Base-by-base conservation (phyloP, 305 asterid species). In the Lippia alba region DNA sequence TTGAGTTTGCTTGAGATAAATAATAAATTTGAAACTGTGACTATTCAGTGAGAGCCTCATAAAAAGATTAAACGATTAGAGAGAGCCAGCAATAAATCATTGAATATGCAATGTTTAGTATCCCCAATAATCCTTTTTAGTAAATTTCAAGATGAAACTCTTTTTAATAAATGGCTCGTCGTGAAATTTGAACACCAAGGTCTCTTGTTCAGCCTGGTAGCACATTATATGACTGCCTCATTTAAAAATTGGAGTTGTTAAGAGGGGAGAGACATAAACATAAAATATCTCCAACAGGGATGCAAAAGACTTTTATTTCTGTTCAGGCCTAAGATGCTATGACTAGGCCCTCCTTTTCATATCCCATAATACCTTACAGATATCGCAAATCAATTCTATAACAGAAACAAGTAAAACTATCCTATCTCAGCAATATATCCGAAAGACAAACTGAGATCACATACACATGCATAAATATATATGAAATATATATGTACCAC, bases 401-500 rank as follows among this genome's bases (percentile, higher is more conserved):
- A 61, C 71, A 55, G 66, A 59, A 74, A 49, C 57, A 40, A 9
- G 61, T 61, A 32, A 36, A 8, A 70, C 56, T 41, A 36, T 17
- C 66, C 56, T 5, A 55, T 4, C 64, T 33, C 39, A 30, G 58
- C 39, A 44, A 57, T 61, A 56, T 51, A 32, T 44, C 71, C 70
- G 19, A 72, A 55, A 69, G 45, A 61, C 8, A 46, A 67, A 73
- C 63, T 16, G 30, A 30, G 61, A 41, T 56, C 36, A 68, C 8
- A 8, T 46, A 71, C 48, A 61, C 76, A 64, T 34, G 6, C 3
- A 44, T 44, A 44, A 44, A 44, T 44, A 44, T 5, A 44, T 44
- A 44, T 2, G 10, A 44, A 10, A 5, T 44, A 7, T 11, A 44
- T 44, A 36, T 41, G 18, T 84, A 94, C 98, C 97, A 89, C 68